Evolutionary conservation across 2,329 filamentous ascomycete species (phyloP), one percentile per base, ranked within the genome.

Genomic region (Neocatenulostroma microsporum): DNA sequence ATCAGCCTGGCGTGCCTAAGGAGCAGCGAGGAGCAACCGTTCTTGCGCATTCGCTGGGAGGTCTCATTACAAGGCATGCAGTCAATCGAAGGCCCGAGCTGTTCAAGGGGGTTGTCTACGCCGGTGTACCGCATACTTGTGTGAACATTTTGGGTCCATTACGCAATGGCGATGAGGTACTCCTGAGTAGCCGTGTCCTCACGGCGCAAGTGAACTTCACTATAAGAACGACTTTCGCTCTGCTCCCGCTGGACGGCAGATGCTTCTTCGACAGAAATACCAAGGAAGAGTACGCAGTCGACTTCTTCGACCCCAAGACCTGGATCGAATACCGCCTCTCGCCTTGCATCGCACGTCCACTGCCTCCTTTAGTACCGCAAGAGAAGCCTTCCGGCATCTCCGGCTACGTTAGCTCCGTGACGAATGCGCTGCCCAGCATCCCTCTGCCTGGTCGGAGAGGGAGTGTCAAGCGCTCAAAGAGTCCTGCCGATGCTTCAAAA

Each of bases 131-230:
- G 1, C 81, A 89, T 48, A 76, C 82, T 36, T 94, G 87, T 56
- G 78, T 95, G 56, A 95, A 94, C 56, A 91, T 94, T 34, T 72
- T 95, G 3, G 89, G 89, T 0, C 88, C 88, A 1, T 61, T 96
- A 10, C 79, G 88, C 23, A 89, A 94, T 50, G 88, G 88, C n/a
- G 88, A 96, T 55, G 84, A 88, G 13, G 87, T 95, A 1, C 71
- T 94, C 1, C 70, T 95, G 41, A 94, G 88, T 52, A 87, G 87
- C 43, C 84, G 85, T 47, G 82, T 95, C 0, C 71, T 96, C 12
- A 94, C 87, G 1, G 87, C 89, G 0, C 84, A 91, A 55, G 88
- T 94, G 49, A 94, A 94, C 62, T 94, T 96, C 53, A 87, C 83
- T 0, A 78, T 96, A 33, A 76, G 89, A 6, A 94, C 87, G 0